Evolutionary conservation across 2,329 filamentous ascomycete genomes (phyloP).

Genomic region (Colletotrichum noveboracense): DNA sequence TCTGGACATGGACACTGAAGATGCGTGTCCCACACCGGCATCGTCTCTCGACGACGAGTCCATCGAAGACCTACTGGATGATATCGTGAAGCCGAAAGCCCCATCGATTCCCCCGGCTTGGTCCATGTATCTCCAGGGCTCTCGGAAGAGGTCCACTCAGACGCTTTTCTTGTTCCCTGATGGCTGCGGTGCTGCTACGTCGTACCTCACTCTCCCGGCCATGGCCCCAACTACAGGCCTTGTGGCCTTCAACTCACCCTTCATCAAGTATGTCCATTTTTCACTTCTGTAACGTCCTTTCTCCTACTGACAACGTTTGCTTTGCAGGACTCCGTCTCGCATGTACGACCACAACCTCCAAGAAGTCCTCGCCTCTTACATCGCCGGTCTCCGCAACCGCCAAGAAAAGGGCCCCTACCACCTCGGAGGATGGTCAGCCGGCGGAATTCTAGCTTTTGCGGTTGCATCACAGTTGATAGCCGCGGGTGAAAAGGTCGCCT

Average conservation of each 20-base stretch:
- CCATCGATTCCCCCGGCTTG: neutral
- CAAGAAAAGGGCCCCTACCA: constrained; percentile 72
- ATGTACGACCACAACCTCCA: neutral
- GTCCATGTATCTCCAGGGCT: neutral
- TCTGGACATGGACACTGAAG: neutral
- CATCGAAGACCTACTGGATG: neutral
- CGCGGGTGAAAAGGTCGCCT: constrained; percentile 56
- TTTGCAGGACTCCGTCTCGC: constrained; percentile 45
- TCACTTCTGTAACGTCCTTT: no score
- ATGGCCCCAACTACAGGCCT: neutral
- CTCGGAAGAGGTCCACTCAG: neutral
- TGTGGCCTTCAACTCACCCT: neutral
- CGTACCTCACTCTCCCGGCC: neutral
- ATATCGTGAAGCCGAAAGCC: neutral
- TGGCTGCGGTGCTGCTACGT: neutral
- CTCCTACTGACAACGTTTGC: no score
- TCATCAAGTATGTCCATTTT: neutral
- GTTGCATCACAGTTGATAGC: constrained; percentile 64
- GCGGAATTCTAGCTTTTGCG: constrained; percentile 74
- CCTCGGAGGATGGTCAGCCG: constrained; percentile 77
- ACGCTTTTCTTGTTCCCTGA: neutral
- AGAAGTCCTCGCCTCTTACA: neutral
- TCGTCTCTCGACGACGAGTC: neutral
- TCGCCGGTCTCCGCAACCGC: neutral
- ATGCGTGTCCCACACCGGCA: neutral